A percentile compares a stretch with the other conserved stretches of the same genome.
Conservation (phyloP, 1,139 yeast species). For the Hansenula lynferdii region DNA sequence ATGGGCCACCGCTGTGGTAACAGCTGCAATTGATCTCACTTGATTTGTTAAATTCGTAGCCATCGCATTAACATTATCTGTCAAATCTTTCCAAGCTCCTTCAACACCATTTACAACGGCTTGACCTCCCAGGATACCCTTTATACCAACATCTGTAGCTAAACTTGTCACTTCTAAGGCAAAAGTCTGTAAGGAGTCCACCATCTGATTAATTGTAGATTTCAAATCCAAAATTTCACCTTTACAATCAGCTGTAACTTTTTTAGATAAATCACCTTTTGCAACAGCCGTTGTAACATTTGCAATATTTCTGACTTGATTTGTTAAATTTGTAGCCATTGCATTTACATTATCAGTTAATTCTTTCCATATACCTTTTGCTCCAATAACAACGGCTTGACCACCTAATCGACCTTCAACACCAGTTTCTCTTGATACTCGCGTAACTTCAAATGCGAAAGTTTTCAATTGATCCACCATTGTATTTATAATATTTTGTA, state of each 20-base stretch:
- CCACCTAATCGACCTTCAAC: slow-evolving; percentile 88
- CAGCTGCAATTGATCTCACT: slow-evolving; percentile 85
- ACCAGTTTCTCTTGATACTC: slow-evolving; percentile 90
- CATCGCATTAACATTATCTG: slow-evolving; percentile 90
- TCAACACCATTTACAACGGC: slow-evolving; percentile 80
- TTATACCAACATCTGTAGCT: slow-evolving; percentile 87
- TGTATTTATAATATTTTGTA: slow-evolving; percentile 73
- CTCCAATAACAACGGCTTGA: slow-evolving; percentile 85
- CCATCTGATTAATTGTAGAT: slow-evolving; percentile 89
- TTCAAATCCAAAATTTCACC: slow-evolving; percentile 93
- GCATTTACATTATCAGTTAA: slow-evolving; percentile 86
- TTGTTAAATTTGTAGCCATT: slow-evolving; percentile 86
- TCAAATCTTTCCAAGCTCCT: slow-evolving; percentile 86
- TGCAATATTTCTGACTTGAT: slow-evolving; percentile 89
- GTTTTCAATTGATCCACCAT: slow-evolving; percentile 89
- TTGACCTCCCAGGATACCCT: slow-evolving; percentile 84
- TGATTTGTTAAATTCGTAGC: slow-evolving; percentile 83
- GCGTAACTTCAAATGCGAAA: slow-evolving; percentile 82
- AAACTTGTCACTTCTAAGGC: slow-evolving; percentile 87
- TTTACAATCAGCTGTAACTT: slow-evolving; percentile 84
- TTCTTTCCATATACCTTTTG: slow-evolving; percentile 91
- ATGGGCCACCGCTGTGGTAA: slow-evolving; percentile 85
- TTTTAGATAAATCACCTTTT: slow-evolving; percentile 85
- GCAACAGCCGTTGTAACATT: slow-evolving; percentile 92
- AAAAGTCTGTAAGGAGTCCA: slow-evolving; percentile 80